Percentiles rank a stretch among this genome's conserved stretches.
These are phyloP conservation scores for Hysterium pulicare DNA, from an alignment of 2,329 filamentous ascomycete genomes.

Conservation along the genomic window DNA sequence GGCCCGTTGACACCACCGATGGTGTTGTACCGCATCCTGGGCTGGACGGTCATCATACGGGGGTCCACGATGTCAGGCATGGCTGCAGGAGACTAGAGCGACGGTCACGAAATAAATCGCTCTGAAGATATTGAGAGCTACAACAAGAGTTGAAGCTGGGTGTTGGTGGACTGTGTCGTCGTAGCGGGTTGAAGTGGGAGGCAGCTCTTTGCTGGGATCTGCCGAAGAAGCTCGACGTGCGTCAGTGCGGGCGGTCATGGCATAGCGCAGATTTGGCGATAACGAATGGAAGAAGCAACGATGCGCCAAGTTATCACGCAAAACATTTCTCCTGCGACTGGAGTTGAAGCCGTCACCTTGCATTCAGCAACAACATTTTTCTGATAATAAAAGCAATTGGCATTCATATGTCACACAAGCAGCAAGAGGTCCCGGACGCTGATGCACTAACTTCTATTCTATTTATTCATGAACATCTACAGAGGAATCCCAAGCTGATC, in stretches of 20 bases:
- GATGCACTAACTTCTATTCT: no score
- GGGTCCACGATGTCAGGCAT: slow-evolving; percentile 43
- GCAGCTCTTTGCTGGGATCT: slow-evolving; percentile 16
- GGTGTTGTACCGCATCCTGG: slow-evolving; percentile 91
- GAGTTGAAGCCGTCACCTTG: no score
- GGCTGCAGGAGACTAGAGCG: slow-evolving; percentile 23
- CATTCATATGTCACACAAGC: no score
- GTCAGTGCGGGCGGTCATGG: slow-evolving; percentile 13
- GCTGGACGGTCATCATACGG: slow-evolving; percentile 58
- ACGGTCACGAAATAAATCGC: slow-evolving; percentile 15
- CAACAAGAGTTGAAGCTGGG: slow-evolving; percentile 1
- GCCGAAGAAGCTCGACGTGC: slow-evolving; percentile 7
- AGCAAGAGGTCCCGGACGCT: no score
- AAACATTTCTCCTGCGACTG: no score
- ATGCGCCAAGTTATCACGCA: no score
- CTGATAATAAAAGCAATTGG: no score
- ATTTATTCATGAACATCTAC: no score
- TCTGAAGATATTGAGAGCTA: slow-evolving; percentile 11
- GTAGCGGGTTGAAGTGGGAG: slow-evolving; percentile 21
- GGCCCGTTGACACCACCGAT: slow-evolving; percentile 97
- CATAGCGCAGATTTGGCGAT: slow-evolving; percentile 3
- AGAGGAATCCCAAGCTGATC: no score
- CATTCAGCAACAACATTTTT: no score
- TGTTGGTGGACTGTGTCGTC: slow-evolving; percentile 6
- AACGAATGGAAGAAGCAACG: slow-evolving; percentile 2